A percentile compares a stretch with the other conserved stretches of the same genome.
phyloP scores from a whole-genome alignment of 768 basidiomycete genomes.

The Albatrellus ellisii region DNA sequence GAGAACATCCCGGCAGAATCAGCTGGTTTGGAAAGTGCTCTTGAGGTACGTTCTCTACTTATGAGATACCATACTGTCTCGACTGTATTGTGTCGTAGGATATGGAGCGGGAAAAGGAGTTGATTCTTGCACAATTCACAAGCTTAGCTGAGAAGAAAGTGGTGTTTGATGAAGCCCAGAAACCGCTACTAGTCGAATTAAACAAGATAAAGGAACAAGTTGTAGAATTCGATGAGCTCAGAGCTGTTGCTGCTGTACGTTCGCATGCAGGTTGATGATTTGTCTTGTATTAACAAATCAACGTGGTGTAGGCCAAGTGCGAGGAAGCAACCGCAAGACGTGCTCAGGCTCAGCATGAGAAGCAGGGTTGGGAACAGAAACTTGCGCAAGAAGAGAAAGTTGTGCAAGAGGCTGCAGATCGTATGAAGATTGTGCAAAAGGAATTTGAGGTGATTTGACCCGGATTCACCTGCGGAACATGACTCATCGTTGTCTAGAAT shows the following conservation, averaged over 20 bases:
- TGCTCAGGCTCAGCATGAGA: conserved; percentile 34
- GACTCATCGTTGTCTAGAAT: conserved; percentile 22
- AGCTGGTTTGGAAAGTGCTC: conserved; percentile 39
- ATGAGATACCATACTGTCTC: background rate
- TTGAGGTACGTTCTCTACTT: conserved; percentile 29
- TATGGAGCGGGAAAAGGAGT: conserved; percentile 36
- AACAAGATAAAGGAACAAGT: conserved; percentile 36
- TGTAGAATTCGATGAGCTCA: conserved; percentile 34
- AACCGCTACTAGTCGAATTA: conserved; percentile 27
- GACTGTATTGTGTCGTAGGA: conserved; percentile 27
- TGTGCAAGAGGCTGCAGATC: conserved; percentile 31
- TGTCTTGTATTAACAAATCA: conserved; percentile 4
- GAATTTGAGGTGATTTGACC: conserved; percentile 44
- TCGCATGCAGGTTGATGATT: background rate
- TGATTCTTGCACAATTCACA: conserved; percentile 33
- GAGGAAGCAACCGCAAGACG: conserved; percentile 35
- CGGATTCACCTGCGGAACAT: background rate
- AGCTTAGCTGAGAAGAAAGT: conserved; percentile 31
- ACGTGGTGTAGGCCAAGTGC: conserved; percentile 29
- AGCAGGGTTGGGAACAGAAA: conserved; percentile 38
- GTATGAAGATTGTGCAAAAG: conserved; percentile 36
- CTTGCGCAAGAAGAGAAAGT: conserved; percentile 34
- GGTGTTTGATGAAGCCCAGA: conserved; percentile 33
- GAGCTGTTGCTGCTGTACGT: conserved; percentile 32
- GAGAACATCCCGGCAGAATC: conserved; percentile 57